phyloP scores from a whole-genome alignment of 164 flowering plant species.

The Magnolia changhungtana region DNA sequence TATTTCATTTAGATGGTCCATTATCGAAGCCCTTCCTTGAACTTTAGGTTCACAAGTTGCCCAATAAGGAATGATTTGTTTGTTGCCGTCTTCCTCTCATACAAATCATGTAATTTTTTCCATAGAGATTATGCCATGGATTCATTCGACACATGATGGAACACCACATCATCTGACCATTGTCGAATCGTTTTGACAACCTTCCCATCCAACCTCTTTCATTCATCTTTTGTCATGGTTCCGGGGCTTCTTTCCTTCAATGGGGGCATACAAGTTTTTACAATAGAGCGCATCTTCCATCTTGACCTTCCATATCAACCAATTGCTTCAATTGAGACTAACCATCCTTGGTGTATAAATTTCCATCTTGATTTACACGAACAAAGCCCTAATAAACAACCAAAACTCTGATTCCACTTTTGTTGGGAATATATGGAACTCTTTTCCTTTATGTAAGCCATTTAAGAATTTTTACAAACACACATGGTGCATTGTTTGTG shows the following conservation, averaged over 20 bases:
- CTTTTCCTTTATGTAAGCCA: not conserved
- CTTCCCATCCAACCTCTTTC: not conserved
- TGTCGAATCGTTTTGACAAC: not conserved
- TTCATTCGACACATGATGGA: not conserved
- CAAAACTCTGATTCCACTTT: not conserved
- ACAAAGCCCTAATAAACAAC: not conserved
- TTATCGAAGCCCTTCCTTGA: not conserved
- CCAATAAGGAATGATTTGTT: not conserved
- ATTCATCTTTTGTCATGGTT: not conserved
- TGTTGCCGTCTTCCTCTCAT: not conserved
- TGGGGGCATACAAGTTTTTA: not conserved
- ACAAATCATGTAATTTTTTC: not conserved
- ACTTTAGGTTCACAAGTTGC: conserved; percentile 1
- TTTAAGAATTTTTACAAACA: not conserved
- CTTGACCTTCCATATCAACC: not conserved
- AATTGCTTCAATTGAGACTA: no score
- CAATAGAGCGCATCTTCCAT: not conserved
- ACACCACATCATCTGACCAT: not conserved
- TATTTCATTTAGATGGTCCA: not conserved
- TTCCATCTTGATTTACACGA: not conserved
- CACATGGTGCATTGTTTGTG: not conserved
- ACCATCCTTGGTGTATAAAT: no score
- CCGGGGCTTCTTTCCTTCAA: not conserved
- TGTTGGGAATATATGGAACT: not conserved
- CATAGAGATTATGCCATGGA: not conserved